Conservation (phyloP, 257 asterid species). For the Primulina eburnea region DNA sequence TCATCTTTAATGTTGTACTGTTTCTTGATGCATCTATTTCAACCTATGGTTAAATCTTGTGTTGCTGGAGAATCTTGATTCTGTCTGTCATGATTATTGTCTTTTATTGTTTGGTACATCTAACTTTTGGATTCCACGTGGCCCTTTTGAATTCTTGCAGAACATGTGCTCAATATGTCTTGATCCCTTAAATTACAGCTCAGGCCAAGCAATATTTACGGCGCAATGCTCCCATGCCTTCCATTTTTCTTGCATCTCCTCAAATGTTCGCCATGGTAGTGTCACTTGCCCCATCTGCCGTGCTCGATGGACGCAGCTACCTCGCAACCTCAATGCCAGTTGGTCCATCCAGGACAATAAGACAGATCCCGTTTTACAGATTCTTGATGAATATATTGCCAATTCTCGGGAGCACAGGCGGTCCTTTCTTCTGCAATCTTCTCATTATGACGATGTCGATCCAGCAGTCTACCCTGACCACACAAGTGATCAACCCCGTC, state of each 20-base stretch:
- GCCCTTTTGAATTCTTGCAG: conserved; percentile 35
- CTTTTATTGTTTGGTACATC: background rate
- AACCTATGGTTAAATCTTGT: too few relatives aligned
- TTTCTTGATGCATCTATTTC: background rate
- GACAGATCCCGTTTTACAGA: conserved; percentile 81
- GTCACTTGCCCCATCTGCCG: conserved; percentile 94
- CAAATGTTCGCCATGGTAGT: conserved; percentile 83
- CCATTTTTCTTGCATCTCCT: conserved; percentile 85
- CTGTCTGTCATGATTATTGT: too few relatives aligned
- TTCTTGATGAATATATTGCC: conserved; percentile 85
- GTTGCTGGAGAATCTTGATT: background rate
- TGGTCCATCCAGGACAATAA: conserved; percentile 44
- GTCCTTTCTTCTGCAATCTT: conserved; percentile 60
- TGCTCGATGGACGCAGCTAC: conserved; percentile 85
- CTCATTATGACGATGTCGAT: conserved; percentile 85
- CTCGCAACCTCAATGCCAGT: conserved; percentile 48
- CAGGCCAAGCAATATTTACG: conserved; percentile 81
- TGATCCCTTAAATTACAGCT: conserved; percentile 61
- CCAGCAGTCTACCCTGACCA: conserved; percentile 67
- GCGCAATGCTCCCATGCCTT: conserved; percentile 91
- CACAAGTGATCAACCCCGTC: conserved; percentile 43
- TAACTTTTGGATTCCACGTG: conserved; percentile 2
- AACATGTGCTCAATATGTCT: conserved; percentile 76
- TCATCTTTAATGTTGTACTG: conserved; percentile 8
- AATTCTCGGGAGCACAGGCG: conserved; percentile 76